Conservation (phyloP, 352 stramenopile species). For the Globisporangium carolinianum region DNA sequence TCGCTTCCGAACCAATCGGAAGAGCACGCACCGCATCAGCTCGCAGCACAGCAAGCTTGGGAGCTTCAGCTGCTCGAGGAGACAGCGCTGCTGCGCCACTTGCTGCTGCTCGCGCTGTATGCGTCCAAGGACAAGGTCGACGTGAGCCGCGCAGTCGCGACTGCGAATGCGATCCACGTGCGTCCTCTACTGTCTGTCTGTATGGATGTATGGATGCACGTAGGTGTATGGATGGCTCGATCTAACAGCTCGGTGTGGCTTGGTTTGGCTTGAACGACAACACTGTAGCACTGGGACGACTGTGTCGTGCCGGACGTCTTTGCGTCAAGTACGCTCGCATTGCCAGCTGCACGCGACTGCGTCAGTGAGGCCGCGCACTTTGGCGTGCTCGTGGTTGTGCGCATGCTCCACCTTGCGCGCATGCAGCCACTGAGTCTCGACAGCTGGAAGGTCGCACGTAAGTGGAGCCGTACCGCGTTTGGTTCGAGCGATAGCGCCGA, state of each 20-base stretch:
- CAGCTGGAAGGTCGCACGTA: conserved; percentile 11
- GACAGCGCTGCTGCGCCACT: conserved; percentile 45
- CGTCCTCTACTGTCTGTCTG: conserved; percentile 1
- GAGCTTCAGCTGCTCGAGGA: conserved; percentile 57
- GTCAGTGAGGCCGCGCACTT: conserved; percentile 20
- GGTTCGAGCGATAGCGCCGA: conserved; percentile 13
- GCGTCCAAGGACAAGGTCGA: conserved; percentile 30
- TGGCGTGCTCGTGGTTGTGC: conserved; percentile 25
- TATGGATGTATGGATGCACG: neutral
- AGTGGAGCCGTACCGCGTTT: conserved; percentile 25
- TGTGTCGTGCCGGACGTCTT: conserved; percentile 26
- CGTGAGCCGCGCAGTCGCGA: conserved; percentile 21
- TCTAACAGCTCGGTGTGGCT: neutral
- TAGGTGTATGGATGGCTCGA: neutral
- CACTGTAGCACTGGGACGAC: conserved; percentile 22
- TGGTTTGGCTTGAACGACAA: neutral
- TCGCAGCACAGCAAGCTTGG: conserved; percentile 33
- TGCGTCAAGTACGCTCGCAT: conserved; percentile 12
- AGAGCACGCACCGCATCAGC: conserved; percentile 10
- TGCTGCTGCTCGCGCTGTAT: conserved; percentile 45
- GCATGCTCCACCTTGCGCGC: conserved; percentile 23
- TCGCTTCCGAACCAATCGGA: conserved; percentile 14
- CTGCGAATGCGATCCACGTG: conserved; percentile 28
- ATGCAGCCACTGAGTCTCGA: conserved; percentile 11
- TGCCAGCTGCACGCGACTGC: conserved; percentile 14